Evolutionary conservation across 495 filamentous ascomycete species (phyloP), one percentile per base, ranked within the genome.

Genomic region (Lasiosphaeria hispida): DNA sequence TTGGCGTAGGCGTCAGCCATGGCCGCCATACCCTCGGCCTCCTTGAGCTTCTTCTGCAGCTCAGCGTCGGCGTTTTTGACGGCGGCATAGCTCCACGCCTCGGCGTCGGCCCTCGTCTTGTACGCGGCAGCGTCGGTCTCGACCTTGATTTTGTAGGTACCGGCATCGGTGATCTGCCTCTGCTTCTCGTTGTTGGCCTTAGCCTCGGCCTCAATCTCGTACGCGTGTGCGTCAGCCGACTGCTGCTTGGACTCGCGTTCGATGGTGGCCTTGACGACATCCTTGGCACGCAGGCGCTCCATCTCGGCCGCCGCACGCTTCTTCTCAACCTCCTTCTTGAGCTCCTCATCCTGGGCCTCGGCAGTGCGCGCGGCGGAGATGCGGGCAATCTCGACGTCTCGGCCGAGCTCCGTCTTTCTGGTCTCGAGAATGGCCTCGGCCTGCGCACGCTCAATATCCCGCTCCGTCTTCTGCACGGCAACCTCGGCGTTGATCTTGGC

Each of bases 401-500:
- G 79, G 61, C 84, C 80, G 56, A 91, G 84, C 58, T 83, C 80
- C 1, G 87, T 86, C 72, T 90, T 86, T 48, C 83, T 80, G 30
- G 83, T 87, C 17, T 80, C 79, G 34, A 92, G 81, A 37, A 84
- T 83, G 43, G 88, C 87, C 69, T 92, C 89, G 47, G 90, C 90
- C 17, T 80, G 70, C 8, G 88, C 89, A 54, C 88, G 88, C 74
- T 92, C 88, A 47, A 85, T 83, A 62, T 91, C 89, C 55, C 90
- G 86, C 64, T 91, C 82, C 4, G 90, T 92, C 74, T 92, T 90
- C 50, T 87, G 81, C 4, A 92, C 89, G 1, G 90, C 89, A 18
- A 88, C 91, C 49, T 87, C 83, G 55, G 88, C 89, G 63, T 91
- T 81, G 60, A 94, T 92, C 72, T 89, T 91, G 53, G 87, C 86